Percentiles rank a stretch among this genome's conserved stretches.
phyloP scores from a whole-genome alignment of 2,329 filamentous ascomycete species.

The Fusarium hainanense region DNA sequence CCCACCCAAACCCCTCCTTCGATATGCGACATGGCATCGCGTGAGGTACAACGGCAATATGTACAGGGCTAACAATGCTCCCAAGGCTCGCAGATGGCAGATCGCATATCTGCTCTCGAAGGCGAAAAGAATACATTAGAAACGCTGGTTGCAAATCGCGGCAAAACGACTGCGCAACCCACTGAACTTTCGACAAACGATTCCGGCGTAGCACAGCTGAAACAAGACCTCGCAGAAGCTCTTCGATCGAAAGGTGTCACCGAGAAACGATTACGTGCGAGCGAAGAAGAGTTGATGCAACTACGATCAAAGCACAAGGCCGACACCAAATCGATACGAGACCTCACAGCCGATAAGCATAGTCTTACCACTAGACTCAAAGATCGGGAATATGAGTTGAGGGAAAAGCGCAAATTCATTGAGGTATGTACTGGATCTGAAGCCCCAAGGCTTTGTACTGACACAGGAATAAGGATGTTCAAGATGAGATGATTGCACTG shows the following conservation, averaged over 20 bases:
- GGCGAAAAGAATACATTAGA: slow-evolving; percentile 63
- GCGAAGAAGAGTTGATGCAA: slow-evolving; percentile 72
- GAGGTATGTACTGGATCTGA: slow-evolving; percentile 62
- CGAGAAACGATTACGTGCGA: slow-evolving; percentile 69
- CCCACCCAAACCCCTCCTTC: slow-evolving; percentile 29
- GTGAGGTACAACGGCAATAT: background rate
- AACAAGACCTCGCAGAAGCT: slow-evolving; percentile 79
- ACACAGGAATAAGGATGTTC: slow-evolving; percentile 70
- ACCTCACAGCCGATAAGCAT: slow-evolving; percentile 71
- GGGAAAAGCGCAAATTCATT: slow-evolving; percentile 83
- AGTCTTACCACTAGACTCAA: slow-evolving; percentile 73
- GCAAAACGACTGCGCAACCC: slow-evolving; percentile 30
- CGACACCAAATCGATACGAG: slow-evolving; percentile 70
- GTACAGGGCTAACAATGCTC: slow-evolving; percentile 31
- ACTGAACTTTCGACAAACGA: slow-evolving; percentile 45
- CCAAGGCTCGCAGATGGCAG: slow-evolving; percentile 72
- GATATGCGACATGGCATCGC: slow-evolving; percentile 20
- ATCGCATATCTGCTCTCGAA: slow-evolving; percentile 73
- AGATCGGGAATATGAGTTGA: slow-evolving; percentile 87
- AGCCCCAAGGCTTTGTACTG: slow-evolving; percentile 5
- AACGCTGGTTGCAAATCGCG: slow-evolving; percentile 44
- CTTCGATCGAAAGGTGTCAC: slow-evolving; percentile 78
- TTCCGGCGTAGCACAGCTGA: slow-evolving; percentile 61
- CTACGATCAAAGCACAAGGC: slow-evolving; percentile 69
- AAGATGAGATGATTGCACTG: slow-evolving; percentile 91